Evolutionary conservation across 2,329 filamentous ascomycete species (phyloP), one percentile per base, ranked within the genome.

Genomic region (Pyrenophora graminea): DNA sequence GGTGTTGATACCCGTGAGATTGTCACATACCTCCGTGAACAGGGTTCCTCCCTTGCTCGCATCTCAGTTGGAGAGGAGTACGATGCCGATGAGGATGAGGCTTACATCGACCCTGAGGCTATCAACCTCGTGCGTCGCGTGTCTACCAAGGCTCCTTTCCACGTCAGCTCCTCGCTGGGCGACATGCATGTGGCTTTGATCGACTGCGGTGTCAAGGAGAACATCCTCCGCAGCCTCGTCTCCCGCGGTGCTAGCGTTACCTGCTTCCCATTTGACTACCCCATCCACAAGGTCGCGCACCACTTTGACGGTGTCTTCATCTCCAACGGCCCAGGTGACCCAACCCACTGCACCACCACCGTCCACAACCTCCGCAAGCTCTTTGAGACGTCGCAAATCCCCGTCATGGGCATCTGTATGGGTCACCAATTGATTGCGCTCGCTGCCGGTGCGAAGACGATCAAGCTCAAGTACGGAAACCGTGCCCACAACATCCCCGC

Each of bases 381-480:
- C 68, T 97, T 99, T 85, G 90, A 96, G 75, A 87, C 85, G 19
- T 96, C 91, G 40, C 87, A 91, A 65, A 84, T 96, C 30, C 94
- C 94, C 52, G 87, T 99, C 77, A 95, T 99, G 86, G 94, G 94
- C 67, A 97, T 99, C 71, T 99, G 94, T 74, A 85, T 99, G 62
- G 94, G 94, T 60, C 94, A 99, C 78, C 94, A 99, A 82, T 86
- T 99, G 45, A 82, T 99, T 51, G 93, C 92, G 59, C 84, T 97
- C 63, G 91, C 94, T 41, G 83, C 89, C 53, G 94, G 94, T 58
- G 94, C 90, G 47, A 83, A 85, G 67, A 97, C 94, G 56, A 88
- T 95, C 79, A 97, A 97, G 85, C 85, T 99, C 77, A 97, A 97
- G 85, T 99, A 97, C 76, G 94, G 94, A 70, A 99, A 99, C 84